phyloP scores from a whole-genome alignment of 2,329 filamentous ascomycete genomes.

The Colletotrichum higginsianum region DNA sequence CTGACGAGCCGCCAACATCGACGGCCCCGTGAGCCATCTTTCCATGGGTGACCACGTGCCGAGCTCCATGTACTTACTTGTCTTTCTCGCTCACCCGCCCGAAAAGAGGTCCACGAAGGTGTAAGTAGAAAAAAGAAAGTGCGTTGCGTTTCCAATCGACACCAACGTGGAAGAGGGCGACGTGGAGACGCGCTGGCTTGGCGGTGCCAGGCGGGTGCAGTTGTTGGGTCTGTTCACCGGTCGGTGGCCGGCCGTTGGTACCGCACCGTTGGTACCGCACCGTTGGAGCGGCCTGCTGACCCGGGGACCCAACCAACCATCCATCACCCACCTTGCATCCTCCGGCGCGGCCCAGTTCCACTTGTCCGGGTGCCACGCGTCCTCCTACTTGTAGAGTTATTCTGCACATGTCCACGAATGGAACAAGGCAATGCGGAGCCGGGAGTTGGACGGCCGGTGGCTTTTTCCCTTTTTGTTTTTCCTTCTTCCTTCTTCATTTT shows the following conservation, averaged over 20 bases:
- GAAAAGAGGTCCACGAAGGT: background rate
- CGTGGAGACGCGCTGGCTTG: background rate
- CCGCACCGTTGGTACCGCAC: background rate
- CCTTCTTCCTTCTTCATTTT: no score
- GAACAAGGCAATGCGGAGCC: conserved; percentile 1
- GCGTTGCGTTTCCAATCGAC: background rate
- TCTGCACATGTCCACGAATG: background rate
- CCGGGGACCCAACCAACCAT: no score
- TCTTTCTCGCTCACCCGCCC: background rate
- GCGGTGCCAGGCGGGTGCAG: background rate
- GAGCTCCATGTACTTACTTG: background rate
- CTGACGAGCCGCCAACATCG: background rate
- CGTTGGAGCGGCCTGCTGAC: background rate
- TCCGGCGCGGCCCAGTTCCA: conserved; percentile 3
- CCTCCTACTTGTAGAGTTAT: background rate
- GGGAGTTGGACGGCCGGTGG: background rate
- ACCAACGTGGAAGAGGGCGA: background rate
- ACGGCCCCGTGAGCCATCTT: background rate
- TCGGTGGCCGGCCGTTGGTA: background rate
- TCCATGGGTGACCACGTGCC: background rate
- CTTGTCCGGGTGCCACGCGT: background rate
- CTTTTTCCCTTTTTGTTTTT: no score
- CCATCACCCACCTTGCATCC: no score
- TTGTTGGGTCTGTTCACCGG: background rate
- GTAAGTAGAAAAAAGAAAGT: background rate